Evolutionary conservation across 345 rosid genomes (phyloP).

Genomic region (Capsella bursapastoris): DNA sequence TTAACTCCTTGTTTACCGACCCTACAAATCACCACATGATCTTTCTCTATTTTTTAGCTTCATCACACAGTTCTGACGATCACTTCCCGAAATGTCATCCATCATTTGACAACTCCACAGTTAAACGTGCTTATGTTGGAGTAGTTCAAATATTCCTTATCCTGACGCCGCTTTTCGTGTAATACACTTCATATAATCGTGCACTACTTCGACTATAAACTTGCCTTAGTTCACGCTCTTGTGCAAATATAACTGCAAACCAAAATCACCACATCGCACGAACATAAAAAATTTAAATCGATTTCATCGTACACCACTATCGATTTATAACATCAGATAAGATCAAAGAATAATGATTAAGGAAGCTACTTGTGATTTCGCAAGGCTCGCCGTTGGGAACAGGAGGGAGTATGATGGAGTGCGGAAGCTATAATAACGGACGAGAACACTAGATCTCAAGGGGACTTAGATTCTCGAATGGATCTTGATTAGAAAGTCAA

Average conservation of each 20-base stretch:
- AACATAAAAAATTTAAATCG: too few relatives aligned
- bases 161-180: conserved; percentile 46
- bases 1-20: too few relatives aligned
- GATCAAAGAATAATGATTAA: background rate
- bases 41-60: too few relatives aligned
- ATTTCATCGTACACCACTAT: background rate
- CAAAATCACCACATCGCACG: background rate
- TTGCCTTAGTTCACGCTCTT: conserved; percentile 69
- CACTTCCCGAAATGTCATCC: too few relatives aligned
- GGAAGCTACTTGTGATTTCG: conserved; percentile 66
- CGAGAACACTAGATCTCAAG: too few relatives aligned
- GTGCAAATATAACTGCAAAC: conserved; percentile 64
- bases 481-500: too few relatives aligned
- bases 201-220: conserved; percentile 82
- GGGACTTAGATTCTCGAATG: too few relatives aligned
- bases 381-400: conserved; percentile 58
- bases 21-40: too few relatives aligned
- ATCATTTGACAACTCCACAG: too few relatives aligned
- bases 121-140: too few relatives aligned
- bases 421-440: too few relatives aligned
- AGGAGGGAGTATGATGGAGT: conserved; percentile 44
- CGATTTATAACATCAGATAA: background rate
- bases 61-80: too few relatives aligned
- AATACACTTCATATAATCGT: conserved; percentile 79
- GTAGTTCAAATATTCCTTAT: conserved; percentile 57